Base-by-base conservation (phyloP, 768 basidiomycete species). In the Leccinum incarnatum region DNA sequence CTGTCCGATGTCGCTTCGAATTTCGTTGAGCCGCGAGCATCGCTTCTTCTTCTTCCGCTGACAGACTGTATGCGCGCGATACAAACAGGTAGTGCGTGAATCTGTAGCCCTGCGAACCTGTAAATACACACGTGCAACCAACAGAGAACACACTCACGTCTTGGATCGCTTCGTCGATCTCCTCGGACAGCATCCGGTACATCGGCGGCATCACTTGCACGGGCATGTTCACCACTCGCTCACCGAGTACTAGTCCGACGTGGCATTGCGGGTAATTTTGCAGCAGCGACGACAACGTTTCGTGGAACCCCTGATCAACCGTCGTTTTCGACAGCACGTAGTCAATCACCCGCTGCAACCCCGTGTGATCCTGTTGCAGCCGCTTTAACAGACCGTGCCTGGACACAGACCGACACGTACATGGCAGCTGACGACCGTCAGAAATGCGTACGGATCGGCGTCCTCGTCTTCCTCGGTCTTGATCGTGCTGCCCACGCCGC, bases 191-290 rank as follows among this genome's bases (percentile, higher is more conserved):
- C 90, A 98, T 94, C 47, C 80, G 80, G 72, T 95, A 98, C 87
- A 97, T 89, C 1, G 93, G 95, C 5, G 94, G 89, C 9, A 95
- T 81, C 36, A 95, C 85, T 65, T 98, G 93, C 14, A 94, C 88
- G 0, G 96, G 96, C 87, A 99, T 95, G 71, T 98, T 99, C 63
- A 97, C 81, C 53, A 98, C 78, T 0, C 96, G 81, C 71, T 97
- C 93, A 62, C 88, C 90, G 62, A 99, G 78, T 9, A 98, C 80
- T 17, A 97, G 79, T 2, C 93, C 96, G 49, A 96, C 83, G 60
- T 89, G 63, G 6, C 40, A 84, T 37, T 76, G 72, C 36, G 66
- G 32, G 19, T 55, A 51, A 10, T 57, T 11, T 1, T 42, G 45
- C 4, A 68, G 49, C 6, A 89, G 76, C 10, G 72, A 69, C 62